phyloP scores from a whole-genome alignment of 2,329 filamentous ascomycete species.

The Zymoseptoria ardabiliae region DNA sequence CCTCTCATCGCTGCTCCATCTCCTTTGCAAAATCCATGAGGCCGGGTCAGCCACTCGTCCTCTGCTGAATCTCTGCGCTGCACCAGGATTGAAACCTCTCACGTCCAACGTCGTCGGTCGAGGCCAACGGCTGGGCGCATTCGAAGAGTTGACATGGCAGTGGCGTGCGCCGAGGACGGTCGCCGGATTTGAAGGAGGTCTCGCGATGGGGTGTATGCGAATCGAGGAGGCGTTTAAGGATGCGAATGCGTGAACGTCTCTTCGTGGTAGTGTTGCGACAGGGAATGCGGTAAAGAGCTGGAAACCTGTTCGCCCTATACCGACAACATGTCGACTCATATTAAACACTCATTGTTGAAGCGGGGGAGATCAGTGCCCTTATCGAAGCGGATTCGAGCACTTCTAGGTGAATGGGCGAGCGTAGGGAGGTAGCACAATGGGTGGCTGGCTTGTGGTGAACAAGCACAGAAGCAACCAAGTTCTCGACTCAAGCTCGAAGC shows the following conservation, averaged over 20 bases:
- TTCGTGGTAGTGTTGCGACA: neutral
- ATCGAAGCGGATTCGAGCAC: constrained; percentile 7
- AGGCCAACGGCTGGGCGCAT: constrained; percentile 14
- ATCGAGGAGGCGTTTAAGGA: neutral
- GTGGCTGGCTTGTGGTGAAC: no score
- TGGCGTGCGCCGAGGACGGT: neutral
- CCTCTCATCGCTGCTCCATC: constrained; percentile 16
- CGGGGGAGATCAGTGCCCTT: constrained; percentile 2
- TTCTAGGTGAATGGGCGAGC: neutral
- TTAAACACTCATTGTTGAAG: constrained; percentile 6
- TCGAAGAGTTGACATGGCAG: constrained; percentile 16
- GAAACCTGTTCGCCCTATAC: constrained; percentile 14
- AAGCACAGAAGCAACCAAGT: neutral
- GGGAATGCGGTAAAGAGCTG: constrained; percentile 7
- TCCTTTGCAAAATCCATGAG: constrained; percentile 10
- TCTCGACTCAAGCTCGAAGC: constrained; percentile 5
- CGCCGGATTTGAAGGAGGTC: neutral
- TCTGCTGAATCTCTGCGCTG: neutral
- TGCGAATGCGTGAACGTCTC: neutral
- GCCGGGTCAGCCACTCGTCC: neutral
- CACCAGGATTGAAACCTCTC: constrained; percentile 8
- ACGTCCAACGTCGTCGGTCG: constrained; percentile 13
- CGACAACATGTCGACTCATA: constrained; percentile 38
- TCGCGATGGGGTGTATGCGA: neutral
- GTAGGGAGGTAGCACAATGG: neutral